Evolutionary conservation across 2,329 filamentous ascomycete genomes (phyloP).

Genomic region (Penicillium aurantiogriseum): DNA sequence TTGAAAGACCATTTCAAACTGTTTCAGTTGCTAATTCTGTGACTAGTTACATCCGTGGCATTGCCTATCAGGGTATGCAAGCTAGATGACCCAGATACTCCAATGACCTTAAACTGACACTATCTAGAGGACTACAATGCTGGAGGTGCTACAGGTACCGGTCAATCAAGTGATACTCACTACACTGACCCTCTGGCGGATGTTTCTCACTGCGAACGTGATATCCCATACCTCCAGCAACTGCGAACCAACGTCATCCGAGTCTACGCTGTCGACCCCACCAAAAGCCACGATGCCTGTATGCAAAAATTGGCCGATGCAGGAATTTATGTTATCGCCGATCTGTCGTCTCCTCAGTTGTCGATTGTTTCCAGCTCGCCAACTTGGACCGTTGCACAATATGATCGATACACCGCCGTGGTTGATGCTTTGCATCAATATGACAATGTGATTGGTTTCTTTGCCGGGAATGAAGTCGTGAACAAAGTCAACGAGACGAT

Average conservation of each 20-base stretch:
- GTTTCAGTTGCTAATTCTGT: not conserved
- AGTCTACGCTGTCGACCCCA: conserved; percentile 86
- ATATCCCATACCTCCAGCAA: conserved; percentile 74
- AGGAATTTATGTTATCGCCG: conserved; percentile 91
- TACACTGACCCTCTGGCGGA: conserved; percentile 83
- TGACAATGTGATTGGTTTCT: conserved; percentile 90
- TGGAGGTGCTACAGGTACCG: conserved; percentile 1
- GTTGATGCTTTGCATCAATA: conserved; percentile 77
- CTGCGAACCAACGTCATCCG: conserved; percentile 87
- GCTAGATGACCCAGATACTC: not conserved
- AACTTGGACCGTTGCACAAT: conserved; percentile 74
- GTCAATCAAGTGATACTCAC: conserved; percentile 45
- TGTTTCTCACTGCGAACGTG: conserved; percentile 67
- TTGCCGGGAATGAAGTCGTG: conserved; percentile 94
- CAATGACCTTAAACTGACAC: not conserved
- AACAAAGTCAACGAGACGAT: conserved; percentile 82
- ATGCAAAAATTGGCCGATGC: conserved; percentile 77
- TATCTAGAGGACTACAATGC: conserved; percentile 5
- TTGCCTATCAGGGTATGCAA: conserved; percentile 7
- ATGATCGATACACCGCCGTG: conserved; percentile 74
- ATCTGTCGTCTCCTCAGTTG: conserved; percentile 73
- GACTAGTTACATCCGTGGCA: conserved; percentile 7
- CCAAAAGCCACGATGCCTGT: conserved; percentile 71
- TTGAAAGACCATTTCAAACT: not conserved
- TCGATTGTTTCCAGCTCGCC: conserved; percentile 84